These are phyloP conservation scores for Incumbomyces delicatus DNA, from an alignment of 2,329 filamentous ascomycete genomes.

Conservation along the genomic window DNA sequence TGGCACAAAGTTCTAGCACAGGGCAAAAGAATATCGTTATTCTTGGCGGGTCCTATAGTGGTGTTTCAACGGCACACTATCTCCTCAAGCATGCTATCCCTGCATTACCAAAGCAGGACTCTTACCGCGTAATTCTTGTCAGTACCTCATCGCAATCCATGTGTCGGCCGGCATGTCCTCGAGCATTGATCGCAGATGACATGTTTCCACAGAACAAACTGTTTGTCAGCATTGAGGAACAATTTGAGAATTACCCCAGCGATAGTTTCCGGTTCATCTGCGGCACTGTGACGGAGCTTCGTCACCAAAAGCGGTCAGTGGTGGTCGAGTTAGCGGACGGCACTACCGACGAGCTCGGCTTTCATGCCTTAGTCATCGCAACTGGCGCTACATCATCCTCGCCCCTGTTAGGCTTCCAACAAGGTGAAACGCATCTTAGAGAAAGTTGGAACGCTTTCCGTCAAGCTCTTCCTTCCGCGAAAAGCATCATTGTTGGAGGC, in stretches of 20 bases:
- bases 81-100: slow-evolving; percentile 29
- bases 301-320: slow-evolving; percentile 23
- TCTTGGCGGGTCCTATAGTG: no score
- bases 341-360: slow-evolving; percentile 23
- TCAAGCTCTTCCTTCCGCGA: slow-evolving; percentile 29
- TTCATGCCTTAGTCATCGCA: slow-evolving; percentile 40
- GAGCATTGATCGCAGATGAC: slow-evolving; percentile 38
- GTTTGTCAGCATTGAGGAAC: slow-evolving; percentile 31
- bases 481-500: slow-evolving; percentile 36
- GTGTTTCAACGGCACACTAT: no score
- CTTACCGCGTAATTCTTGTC: slow-evolving; percentile 36
- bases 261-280: slow-evolving; percentile 35
- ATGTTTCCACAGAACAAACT: slow-evolving; percentile 37
- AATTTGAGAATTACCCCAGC: slow-evolving; percentile 33
- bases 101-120: slow-evolving; percentile 25
- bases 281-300: slow-evolving; percentile 29
- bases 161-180: slow-evolving; percentile 37
- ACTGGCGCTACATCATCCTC: slow-evolving; percentile 40
- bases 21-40: no score
- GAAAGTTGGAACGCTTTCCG: slow-evolving; percentile 33
- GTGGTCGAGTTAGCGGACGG: slow-evolving; percentile 17
- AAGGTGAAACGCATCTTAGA: slow-evolving; percentile 26
- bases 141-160: slow-evolving; percentile 34
- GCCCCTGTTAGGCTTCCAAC: slow-evolving; percentile 32
- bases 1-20: no score